A percentile compares a stretch with the other conserved stretches of the same genome.
Conservation (phyloP, 306 rosid species). For the Prunus persica region Prunus_persica_NCBIv2 NC_034011.1:7001001-7001500, state of each 20-base stretch:
- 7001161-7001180: neutral
- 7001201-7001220: neutral
- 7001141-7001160: neutral
- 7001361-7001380: neutral
- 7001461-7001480: neutral
- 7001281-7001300: neutral
- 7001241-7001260: neutral
- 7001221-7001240: no score
- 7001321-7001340: constrained; percentile 1
- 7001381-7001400: neutral
- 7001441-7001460: neutral
- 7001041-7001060: constrained; percentile 54
- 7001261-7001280: neutral
- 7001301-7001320: neutral
- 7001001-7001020: constrained; percentile 51
- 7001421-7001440: neutral
- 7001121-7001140: neutral
- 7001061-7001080: constrained; percentile 40
- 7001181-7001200: neutral
- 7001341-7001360: neutral
- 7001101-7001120: neutral
- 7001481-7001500: neutral
- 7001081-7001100: constrained; percentile 10
- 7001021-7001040: constrained; percentile 70
- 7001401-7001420: neutral